These are phyloP conservation scores for Mortierella polycephala DNA, from an alignment of 371 early-diverging fungal genomes.

Conservation along the genomic window DNA sequence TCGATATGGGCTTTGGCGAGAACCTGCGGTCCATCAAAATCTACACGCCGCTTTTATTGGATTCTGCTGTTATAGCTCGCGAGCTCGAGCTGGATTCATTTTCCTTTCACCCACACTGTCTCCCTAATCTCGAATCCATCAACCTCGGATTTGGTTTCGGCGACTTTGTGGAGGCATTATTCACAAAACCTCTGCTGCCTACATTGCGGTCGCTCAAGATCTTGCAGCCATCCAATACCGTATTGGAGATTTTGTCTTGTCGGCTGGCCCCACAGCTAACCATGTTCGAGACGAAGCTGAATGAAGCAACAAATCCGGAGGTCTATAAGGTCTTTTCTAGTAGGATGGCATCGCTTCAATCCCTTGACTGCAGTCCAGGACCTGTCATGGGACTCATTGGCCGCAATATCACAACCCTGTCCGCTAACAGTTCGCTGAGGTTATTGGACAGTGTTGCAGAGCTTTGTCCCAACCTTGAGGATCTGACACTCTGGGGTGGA, in stretches of 20 bases:
- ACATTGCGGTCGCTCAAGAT: constrained; percentile 17
- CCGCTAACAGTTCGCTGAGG: constrained; percentile 30
- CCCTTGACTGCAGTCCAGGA: constrained; percentile 33
- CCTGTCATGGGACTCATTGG: constrained; percentile 24
- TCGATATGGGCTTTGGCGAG: constrained; percentile 35
- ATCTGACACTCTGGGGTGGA: constrained; percentile 36
- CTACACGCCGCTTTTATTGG: constrained; percentile 3
- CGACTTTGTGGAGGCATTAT: constrained; percentile 24
- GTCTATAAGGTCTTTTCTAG: constrained; percentile 11
- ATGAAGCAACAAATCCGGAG: constrained; percentile 15
- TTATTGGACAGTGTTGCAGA: constrained; percentile 30
- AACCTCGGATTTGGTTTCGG: constrained; percentile 15
- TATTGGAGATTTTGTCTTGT: constrained; percentile 11
- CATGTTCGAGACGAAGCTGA: constrained; percentile 27
- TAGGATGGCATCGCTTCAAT: constrained; percentile 14
- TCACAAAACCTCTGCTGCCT: constrained; percentile 23
- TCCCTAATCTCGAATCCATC: constrained; percentile 20
- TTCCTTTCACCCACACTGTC: constrained; percentile 10
- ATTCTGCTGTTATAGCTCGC: background rate
- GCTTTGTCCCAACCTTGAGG: constrained; percentile 26
- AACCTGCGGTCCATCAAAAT: constrained; percentile 18
- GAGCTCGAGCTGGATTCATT: constrained; percentile 2
- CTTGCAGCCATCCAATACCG: constrained; percentile 18
- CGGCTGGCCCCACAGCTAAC: constrained; percentile 27
- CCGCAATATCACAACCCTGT: constrained; percentile 34